Evolutionary conservation across 176 grass and related monocot species (phyloP), one percentile per base, ranked within the genome.

Genomic region (Chrysopogon serrulatus): DNA sequence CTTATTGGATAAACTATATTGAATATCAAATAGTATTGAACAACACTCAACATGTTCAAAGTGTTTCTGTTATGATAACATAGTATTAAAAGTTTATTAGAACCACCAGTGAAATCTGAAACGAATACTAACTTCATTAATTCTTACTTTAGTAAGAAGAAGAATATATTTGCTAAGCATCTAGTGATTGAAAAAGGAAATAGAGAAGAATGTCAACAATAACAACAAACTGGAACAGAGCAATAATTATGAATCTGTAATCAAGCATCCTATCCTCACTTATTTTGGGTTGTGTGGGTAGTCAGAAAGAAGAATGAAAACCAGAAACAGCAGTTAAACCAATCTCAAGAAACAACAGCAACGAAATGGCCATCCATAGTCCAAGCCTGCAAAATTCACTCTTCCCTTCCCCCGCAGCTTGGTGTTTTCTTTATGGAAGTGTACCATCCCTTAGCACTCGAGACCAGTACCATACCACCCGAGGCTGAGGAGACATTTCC

Each of bases 171-270:
- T 79, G 68, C 1, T 56, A 79, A 79, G 2, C 71, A 70, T 76
- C 69, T 16, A 27, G 81, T 24, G 61, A 5, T 76, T 80, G 8
- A 34, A 27, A 32, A 41, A 39, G 49, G 45, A 57, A 79, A 66
- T 36, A 35, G 6, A 65, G 65, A 67, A 79, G 59, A 47, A 43
- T 44, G 13, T 27, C 4, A 5, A 17, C 36, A 67, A 34, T 53
- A 86, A 62, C n/a, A 59, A 62, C 10, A 79, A 78, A 77, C 65
- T 61, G 12, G 64, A 63, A 59, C 26, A 74, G 57, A 89, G 30
- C 39, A 60, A 44, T 12, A 41, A 42, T 39, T 81, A 67, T 63
- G 32, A 34, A 77, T 72, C 62, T 44, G 33, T 27, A 73, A 79
- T 12, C 17, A 61, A 83, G 74, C 42, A 82, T 13, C 6, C 9